phyloP scores from a whole-genome alignment of 129 eudicot species.

The Flaveria linearis region DNA sequence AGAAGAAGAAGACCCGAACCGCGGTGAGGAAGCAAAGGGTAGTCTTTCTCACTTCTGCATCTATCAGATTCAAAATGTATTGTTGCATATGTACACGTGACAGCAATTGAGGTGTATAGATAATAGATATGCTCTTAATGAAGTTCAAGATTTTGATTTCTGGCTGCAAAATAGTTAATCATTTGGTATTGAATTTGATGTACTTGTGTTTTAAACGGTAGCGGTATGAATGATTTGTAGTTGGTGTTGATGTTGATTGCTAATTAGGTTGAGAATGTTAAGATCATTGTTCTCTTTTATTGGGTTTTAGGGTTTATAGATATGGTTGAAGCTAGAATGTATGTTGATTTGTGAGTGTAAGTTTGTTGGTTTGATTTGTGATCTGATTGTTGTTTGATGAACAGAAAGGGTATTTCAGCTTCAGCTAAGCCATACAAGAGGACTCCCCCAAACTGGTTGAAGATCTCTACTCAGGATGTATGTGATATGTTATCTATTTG shows the following conservation, averaged over 20 bases:
- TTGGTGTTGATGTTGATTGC: not conserved
- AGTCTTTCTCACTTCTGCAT: not conserved
- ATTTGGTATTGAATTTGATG: not conserved
- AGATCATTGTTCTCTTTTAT: no score
- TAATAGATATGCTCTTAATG: no score
- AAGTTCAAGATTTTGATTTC: no score
- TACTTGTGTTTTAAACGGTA: not conserved
- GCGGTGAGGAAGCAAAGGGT: constrained; percentile 50
- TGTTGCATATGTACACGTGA: no score
- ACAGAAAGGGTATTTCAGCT: constrained; percentile 73
- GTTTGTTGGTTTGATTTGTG: not conserved
- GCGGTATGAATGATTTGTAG: not conserved
- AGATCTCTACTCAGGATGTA: constrained; percentile 49
- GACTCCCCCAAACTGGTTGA: constrained; percentile 39
- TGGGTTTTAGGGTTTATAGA: not conserved
- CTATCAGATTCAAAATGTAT: not conserved
- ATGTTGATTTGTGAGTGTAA: not conserved
- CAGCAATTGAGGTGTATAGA: not conserved
- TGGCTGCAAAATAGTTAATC: no score
- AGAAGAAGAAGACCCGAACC: no score
- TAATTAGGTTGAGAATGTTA: not conserved
- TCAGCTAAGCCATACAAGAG: constrained; percentile 73
- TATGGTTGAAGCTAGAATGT: not conserved
- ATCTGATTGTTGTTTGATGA: not conserved
- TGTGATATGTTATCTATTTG: no score